Evolutionary conservation across 208 protist genomes (phyloP), one percentile per base, ranked within the genome.

Genomic region (Crithidia mellificae): DNA sequence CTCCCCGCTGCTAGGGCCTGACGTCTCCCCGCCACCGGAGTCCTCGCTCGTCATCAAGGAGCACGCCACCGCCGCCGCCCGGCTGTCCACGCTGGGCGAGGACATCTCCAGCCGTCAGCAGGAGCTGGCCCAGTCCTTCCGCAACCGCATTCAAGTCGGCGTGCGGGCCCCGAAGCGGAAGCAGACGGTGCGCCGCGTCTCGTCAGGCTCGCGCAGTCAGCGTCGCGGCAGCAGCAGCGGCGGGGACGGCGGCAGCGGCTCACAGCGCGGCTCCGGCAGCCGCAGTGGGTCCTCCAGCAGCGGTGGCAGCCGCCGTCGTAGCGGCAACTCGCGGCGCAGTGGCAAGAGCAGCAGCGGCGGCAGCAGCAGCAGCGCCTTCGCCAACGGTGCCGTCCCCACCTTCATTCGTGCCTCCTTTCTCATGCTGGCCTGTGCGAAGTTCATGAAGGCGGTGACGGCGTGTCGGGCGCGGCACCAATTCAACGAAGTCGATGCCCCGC

Each of bases 401-500:
- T 70, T 74, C 43, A 41, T 61, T 14, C 43, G 22, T 7, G 44
- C 74, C 39, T 30, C 43, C 55, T 49, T 78, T 57, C 19, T 68
- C 17, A 46, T 67, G 24, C 46, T 81, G 0, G 86, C 83, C 54
- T 65, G 46, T 68, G 59, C 44, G 25, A 52, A 63, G 39, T 66
- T 91, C 43, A 68, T 80, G 29, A 68, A 68, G 27, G 68, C 71
- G 0, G 68, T 83, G 30, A 17, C 30, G 32, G 51, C 72, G 11
- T 38, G 76, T 24, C 84, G 85, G 2, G 62, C 24, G 39, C 51
- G 50, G 32, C 63, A 80, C 27, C 32, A 27, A 15, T 62, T 75
- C 47, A 76, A 80, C 22, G 75, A 55, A 8, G 62, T 84, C 20
- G 69, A 71, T n/a, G 82, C 77, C 30, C 84, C 85, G 14, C 71